Conservation (phyloP, 1,284 basidiomycete genomes). For the Clitocybe nebularis region DNA sequence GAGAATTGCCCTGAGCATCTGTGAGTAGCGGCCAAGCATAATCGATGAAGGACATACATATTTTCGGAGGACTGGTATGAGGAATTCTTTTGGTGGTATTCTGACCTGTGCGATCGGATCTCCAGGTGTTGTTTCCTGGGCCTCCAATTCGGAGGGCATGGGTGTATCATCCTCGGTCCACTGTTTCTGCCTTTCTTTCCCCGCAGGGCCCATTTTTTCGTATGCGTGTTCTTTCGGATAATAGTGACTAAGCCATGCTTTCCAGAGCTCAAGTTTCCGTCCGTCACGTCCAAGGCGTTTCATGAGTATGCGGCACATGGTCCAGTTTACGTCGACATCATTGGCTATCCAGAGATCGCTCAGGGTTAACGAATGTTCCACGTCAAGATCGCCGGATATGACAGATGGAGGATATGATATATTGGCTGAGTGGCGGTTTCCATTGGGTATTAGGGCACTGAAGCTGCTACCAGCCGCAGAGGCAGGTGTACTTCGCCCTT, state of each 20-base stretch:
- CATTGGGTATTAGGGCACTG: neutral
- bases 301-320: slow-evolving; percentile 50
- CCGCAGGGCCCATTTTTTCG: neutral
- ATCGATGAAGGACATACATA: slow-evolving; percentile 46
- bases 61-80: slow-evolving; percentile 47
- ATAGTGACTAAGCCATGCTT: slow-evolving; percentile 50
- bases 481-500: slow-evolving; percentile 3
- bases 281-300: slow-evolving; percentile 57
- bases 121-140: slow-evolving; percentile 15
- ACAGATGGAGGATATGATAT: slow-evolving; percentile 23
- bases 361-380: slow-evolving; percentile 21
- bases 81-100: slow-evolving; percentile 35
- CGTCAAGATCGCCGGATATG: slow-evolving; percentile 16
- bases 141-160: slow-evolving; percentile 26
- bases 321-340: slow-evolving; percentile 58
- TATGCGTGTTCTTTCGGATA: slow-evolving; percentile 18
- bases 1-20: slow-evolving; percentile 42
- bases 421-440: slow-evolving; percentile 7
- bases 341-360: slow-evolving; percentile 35
- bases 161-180: slow-evolving; percentile 40
- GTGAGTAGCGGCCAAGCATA: neutral
- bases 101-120: neutral
- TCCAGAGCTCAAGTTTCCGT: slow-evolving; percentile 69
- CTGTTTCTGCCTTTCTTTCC: slow-evolving; percentile 34
- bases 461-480: slow-evolving; percentile 4